Percentiles rank a stretch among this genome's conserved stretches.
These are phyloP conservation scores for Xylaria sp. DNA, from an alignment of 2,329 filamentous ascomycete genomes.

Conservation along the genomic window DNA sequence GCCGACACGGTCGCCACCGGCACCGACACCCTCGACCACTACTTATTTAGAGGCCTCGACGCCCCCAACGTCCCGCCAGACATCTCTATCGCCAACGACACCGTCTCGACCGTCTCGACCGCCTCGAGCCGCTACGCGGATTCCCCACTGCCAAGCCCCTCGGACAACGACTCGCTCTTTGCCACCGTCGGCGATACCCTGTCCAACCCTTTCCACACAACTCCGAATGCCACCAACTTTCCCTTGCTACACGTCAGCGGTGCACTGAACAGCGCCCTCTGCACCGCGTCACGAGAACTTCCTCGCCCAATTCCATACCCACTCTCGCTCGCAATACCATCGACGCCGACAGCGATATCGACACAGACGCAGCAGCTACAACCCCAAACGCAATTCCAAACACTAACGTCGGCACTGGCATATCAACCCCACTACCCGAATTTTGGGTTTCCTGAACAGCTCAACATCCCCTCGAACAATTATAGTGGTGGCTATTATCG, in stretches of 20 bases:
- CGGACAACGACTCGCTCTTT: conserved; percentile 22
- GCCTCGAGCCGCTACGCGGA: conserved; percentile 11
- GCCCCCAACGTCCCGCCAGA: neutral
- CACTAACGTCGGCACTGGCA: neutral
- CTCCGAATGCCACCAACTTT: neutral
- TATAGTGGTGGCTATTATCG: conserved; percentile 12
- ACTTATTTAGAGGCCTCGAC: neutral
- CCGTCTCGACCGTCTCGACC: neutral
- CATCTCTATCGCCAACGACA: conserved; percentile 1
- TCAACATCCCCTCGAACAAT: neutral
- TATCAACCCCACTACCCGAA: conserved; percentile 11
- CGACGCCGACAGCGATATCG: neutral
- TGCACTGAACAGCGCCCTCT: neutral
- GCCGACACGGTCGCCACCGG: neutral
- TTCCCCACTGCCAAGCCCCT: conserved; percentile 10
- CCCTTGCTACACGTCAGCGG: conserved; percentile 12
- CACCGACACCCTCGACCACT: neutral
- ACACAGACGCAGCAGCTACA: neutral
- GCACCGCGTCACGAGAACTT: neutral
- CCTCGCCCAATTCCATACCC: neutral
- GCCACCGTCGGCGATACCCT: conserved; percentile 8
- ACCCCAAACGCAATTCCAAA: neutral
- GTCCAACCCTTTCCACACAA: conserved; percentile 6
- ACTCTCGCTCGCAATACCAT: neutral
- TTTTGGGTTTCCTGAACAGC: neutral